These are phyloP conservation scores for Cynara cardunculus DNA, from an alignment of 129 eudicot species.

Conservation along the genomic window DNA sequence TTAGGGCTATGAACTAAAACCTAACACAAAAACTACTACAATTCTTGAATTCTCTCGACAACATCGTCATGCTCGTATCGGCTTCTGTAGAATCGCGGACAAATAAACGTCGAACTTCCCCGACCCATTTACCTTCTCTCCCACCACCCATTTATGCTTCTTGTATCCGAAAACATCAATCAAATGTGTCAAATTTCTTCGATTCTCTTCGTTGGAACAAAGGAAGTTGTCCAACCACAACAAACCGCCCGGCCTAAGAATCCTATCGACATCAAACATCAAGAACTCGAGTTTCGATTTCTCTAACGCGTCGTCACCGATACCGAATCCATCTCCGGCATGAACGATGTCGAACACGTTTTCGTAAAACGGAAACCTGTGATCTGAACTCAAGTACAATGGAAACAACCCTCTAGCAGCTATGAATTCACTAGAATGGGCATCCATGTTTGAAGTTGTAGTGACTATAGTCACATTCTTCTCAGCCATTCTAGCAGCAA, in stretches of 20 bases:
- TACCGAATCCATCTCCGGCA: slow-evolving; percentile 72
- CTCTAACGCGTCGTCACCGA: slow-evolving; percentile 54
- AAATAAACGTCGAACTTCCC: slow-evolving; percentile 84
- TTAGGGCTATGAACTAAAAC: neutral
- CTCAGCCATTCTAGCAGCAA: slow-evolving; percentile 95
- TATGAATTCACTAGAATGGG: slow-evolving; percentile 81
- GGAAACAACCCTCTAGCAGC: slow-evolving; percentile 93
- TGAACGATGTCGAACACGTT: slow-evolving; percentile 83
- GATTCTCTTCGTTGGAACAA: slow-evolving; percentile 90
- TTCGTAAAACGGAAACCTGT: slow-evolving; percentile 79
- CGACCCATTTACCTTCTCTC: slow-evolving; percentile 71
- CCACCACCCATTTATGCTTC: slow-evolving; percentile 93
- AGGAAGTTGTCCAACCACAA: slow-evolving; percentile 90
- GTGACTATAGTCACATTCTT: slow-evolving; percentile 73
- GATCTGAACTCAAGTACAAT: slow-evolving; percentile 72
- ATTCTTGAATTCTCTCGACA: neutral
- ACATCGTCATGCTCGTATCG: slow-evolving; percentile 53
- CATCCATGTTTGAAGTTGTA: slow-evolving; percentile 63
- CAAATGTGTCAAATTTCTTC: slow-evolving; percentile 58
- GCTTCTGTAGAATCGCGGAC: slow-evolving; percentile 95
- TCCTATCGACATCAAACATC: slow-evolving; percentile 90
- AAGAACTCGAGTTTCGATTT: slow-evolving; percentile 65
- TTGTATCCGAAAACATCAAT: slow-evolving; percentile 88
- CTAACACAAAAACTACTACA: neutral
- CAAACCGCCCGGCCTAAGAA: slow-evolving; percentile 82